Evolutionary conservation across 1,284 basidiomycete genomes (phyloP), one percentile per base, ranked within the genome.

Genomic region (Apiotrichum mycotoxinovorans): DNA sequence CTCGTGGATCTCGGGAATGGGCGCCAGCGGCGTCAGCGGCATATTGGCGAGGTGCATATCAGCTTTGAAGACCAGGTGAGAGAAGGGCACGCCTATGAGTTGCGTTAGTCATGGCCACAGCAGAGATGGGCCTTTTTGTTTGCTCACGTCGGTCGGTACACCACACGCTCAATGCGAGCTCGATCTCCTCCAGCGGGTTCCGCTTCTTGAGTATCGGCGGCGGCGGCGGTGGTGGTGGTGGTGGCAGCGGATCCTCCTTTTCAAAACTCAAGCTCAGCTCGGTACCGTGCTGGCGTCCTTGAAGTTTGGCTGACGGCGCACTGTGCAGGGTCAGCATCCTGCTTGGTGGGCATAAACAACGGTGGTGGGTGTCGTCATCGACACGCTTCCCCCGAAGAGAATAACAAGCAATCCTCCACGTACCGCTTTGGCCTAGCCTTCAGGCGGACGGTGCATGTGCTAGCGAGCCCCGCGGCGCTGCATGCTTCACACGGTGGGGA

Each of bases 381-480:
- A n/a, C n/a, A n/a, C n/a, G n/a, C n/a, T n/a, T n/a, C n/a, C n/a
- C n/a, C 30, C 30, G 7, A 30, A 12, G 30, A 30, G 30, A 30
- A 42, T 40, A 34, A n/a, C 35, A n/a, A 20, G 20, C 8, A 10
- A 22, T 38, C 15, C 38, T 49, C 20, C 1, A 60, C 63, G 42
- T 30, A 65, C 65, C 65, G 42, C 27, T 60, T 62, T 1, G 63
- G 65, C 51, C 65, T 49, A 8, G 65, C 63, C 54, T 66, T 66
- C 12, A 44, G 41, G 18, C 65, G 49, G 8, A 64, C 59, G 11
- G 53, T 46, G 51, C 65, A 66, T 17, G 33, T 25, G 23, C 53
- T 46, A 12, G 52, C 54, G 15, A 60, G 34, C 0, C 61, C 61
- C 15, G 55, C 52, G 8, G 49, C 38, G 12, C 48, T 27, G 47